These are phyloP conservation scores for Xylaria flabelliformis DNA, from an alignment of 495 filamentous ascomycete species.

Conservation along the genomic window DNA sequence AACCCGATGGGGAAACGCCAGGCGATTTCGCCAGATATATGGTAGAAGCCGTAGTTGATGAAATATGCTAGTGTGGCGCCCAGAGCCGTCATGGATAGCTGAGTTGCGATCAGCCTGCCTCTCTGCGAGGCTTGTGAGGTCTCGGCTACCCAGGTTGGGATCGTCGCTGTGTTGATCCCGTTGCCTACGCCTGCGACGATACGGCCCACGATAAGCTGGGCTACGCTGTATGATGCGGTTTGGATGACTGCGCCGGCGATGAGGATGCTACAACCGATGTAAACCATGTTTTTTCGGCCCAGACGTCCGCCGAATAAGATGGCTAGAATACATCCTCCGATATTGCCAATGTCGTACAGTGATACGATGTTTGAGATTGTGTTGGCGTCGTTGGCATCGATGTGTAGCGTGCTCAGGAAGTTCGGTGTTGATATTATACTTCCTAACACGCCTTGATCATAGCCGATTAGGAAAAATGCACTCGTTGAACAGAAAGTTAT, in stretches of 20 bases:
- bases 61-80: constrained; percentile 2
- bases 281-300: background rate
- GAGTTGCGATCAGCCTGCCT: constrained; percentile 76
- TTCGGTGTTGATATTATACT: background rate
- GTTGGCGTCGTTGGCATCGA: background rate
- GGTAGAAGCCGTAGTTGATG: constrained; percentile 57
- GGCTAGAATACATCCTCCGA: background rate
- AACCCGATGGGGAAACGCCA: constrained; percentile 76
- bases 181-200: constrained; percentile 62
- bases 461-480: constrained; percentile 4
- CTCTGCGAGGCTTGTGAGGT: constrained; percentile 71
- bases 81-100: constrained; percentile 66
- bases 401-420: background rate
- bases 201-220: constrained; percentile 22
- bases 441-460: constrained; percentile 6
- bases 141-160: constrained; percentile 77
- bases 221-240: constrained; percentile 60
- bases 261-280: background rate
- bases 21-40: constrained; percentile 62
- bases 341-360: background rate
- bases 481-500: constrained; percentile 1
- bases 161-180: constrained; percentile 41
- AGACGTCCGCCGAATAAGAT: constrained; percentile 3
- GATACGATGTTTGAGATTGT: constrained; percentile 10
- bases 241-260: constrained; percentile 42